Base-by-base conservation (phyloP, 805 yeast genomes). In the Suhomyces sp. region DNA sequence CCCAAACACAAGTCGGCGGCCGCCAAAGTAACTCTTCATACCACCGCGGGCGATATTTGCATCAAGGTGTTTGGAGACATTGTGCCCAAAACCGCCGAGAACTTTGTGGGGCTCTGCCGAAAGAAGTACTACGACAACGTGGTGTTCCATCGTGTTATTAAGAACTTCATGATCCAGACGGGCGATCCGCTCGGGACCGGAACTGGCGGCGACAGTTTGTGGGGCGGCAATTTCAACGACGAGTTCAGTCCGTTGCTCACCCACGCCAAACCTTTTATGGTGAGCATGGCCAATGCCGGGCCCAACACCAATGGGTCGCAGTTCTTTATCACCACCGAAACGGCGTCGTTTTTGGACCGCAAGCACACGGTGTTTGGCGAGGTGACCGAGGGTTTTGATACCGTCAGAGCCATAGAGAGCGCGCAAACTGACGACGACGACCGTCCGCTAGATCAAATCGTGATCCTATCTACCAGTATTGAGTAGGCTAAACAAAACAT, bases 1-100 rank as follows among this genome's bases (percentile, higher is more conserved):
- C 6, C 47, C 24, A 44, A 29, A n/a, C 10, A 45, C 35, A 45
- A 38, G n/a, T 9, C 36, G 42, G 5, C 42, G 23, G n/a, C 27
- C 26, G 24, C 33, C 13, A 46, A 35, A 23, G 53, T 24, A 17
- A 58, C 58, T 2, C 47, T 65, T 8, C 68, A 77, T 56, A 77
- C 82, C 1, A 67, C 76, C 3, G 46, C 67, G 10, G 82, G 82
- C 2, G 82, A 77, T 56, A 76, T 78, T 26, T 62, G 64, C 36
- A 57, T 77, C 23, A 60, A 66, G 31, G 55, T 77, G 22, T 72
- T 60, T 54, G 70, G 67, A 3, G 57, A 66, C 42, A 61, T 66
- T 24, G 73, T 75, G 0, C 81, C 81, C 4, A 58, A 68, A 42
- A 72, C 81, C 0, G 74, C 68, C 10, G 77, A 74, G 53, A 77